Evolutionary conservation across 169 alveolate genomes (phyloP).

Genomic region (Cyclospora cayetanensis): DNA sequence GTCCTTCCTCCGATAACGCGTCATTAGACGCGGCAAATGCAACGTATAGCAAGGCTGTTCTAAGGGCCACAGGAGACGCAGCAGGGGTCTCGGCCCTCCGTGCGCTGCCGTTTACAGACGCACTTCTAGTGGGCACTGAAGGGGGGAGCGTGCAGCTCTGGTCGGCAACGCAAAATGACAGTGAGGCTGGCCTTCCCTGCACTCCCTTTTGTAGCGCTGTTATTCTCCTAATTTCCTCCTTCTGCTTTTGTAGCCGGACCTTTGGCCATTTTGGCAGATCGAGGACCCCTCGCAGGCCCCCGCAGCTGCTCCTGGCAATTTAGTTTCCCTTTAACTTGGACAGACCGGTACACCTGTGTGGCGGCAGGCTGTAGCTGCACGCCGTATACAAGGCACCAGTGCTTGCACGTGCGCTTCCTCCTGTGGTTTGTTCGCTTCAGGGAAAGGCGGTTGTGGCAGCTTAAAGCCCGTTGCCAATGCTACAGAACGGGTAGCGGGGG

Average conservation of each 20-base stretch:
- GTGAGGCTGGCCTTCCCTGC: neutral
- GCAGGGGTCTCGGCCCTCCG: conserved; percentile 41
- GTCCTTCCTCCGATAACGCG: neutral
- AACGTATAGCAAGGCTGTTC: neutral
- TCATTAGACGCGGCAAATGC: neutral
- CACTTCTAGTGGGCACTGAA: conserved; percentile 39
- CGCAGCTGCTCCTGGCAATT: neutral
- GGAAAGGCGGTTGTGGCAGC: neutral
- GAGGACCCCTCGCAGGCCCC: neutral
- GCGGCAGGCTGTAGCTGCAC: too few species aligned
- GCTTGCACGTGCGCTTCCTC: neutral
- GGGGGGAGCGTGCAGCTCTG: conserved; percentile 47
- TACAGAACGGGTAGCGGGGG: neutral
- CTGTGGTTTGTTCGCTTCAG: neutral
- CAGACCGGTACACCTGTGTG: too few species aligned
- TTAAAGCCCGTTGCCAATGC: neutral
- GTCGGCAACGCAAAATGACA: neutral
- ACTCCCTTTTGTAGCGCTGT: neutral
- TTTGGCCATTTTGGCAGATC: neutral
- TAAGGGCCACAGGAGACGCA: conserved; percentile 23
- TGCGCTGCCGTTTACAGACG: conserved; percentile 54
- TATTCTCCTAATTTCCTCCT: neutral
- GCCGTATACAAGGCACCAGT: too few species aligned
- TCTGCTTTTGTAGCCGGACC: neutral
- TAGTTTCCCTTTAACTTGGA: too few species aligned